Base-by-base conservation (phyloP, 2,329 filamentous ascomycete species). In the Sarocladiaceae sp. region DNA sequence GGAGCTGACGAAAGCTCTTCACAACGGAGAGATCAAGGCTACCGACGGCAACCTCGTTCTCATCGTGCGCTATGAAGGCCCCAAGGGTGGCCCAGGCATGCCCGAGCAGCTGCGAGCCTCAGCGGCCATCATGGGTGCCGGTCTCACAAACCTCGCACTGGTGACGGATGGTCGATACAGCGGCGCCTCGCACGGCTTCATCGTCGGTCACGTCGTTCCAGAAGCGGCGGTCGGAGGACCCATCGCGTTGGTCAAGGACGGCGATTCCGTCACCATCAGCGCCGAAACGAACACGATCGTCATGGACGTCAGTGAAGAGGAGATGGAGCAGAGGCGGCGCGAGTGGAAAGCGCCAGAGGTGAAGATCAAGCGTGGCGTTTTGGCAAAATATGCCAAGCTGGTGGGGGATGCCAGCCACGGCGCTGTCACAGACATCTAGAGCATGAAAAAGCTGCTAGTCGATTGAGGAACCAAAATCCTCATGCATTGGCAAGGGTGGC, bases 21-120 rank as follows among this genome's bases (percentile, higher is more conserved):
- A 85, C 65, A 71, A 75, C 34, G 87, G 88, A 45, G 73, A 83
- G 53, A 88, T 95, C 56, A 88, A 88, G 53, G 54, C 58, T 16
- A 84, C 83, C 51, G 86, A 95, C 65, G 93, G 95, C 66, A 83
- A 91, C 1, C 90, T 43, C 16, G 48, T 96, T 16, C 70, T 96
- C 21, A 81, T 96, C 24, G 89, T 97, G 44, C 83, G 91, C 18
- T 96, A 96, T 61, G 91, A 97, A 62, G 91, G 91, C 0, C 91
- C 91, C 11, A 90, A 88, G 60, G 91, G 91, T 50, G 91, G 91
- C 0, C 91, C 91, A 0, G 91, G 91, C 33, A 97, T 97, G 91
- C 91, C 90, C 2, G 91, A 97, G 66, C 89, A 95, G 65, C 76
- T 97, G 34, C 88, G 85, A 60, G 87, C 91, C 10, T 85, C 80